These are phyloP conservation scores for Rutidosis leptorrhynchoides DNA, from an alignment of 129 eudicot species.

Conservation along the genomic window DNA sequence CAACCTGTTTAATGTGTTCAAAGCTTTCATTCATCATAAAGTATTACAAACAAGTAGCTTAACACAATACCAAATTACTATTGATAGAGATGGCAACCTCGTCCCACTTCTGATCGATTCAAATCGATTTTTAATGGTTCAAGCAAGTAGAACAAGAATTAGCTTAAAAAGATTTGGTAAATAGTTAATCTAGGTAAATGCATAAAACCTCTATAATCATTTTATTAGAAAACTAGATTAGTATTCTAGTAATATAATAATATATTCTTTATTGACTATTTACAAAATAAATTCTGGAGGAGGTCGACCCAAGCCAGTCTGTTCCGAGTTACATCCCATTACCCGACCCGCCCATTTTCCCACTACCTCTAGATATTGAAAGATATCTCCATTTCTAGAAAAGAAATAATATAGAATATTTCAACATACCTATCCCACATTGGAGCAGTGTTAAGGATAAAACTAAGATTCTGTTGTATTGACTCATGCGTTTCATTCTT, in stretches of 20 bases:
- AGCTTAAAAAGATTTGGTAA: background rate
- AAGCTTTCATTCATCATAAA: constrained; percentile 13
- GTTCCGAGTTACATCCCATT: background rate
- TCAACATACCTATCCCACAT: constrained; percentile 78
- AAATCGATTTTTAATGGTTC: background rate
- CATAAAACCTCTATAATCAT: background rate
- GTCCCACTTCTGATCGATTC: background rate
- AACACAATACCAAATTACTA: background rate
- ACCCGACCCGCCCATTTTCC: background rate
- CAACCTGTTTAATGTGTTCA: background rate
- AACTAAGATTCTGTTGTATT: constrained; percentile 53
- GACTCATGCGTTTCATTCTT: constrained; percentile 74
- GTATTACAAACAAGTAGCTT: too few species aligned
- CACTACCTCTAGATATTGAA: background rate
- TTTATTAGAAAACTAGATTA: too few species aligned
- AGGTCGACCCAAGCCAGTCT: background rate
- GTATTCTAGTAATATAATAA: background rate
- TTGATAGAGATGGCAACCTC: background rate
- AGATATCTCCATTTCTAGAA: background rate
- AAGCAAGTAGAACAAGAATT: background rate
- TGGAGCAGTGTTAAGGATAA: constrained; percentile 73
- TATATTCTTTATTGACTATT: background rate
- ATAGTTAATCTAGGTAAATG: background rate
- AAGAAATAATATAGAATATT: background rate
- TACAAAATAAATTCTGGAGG: background rate